A percentile compares a stretch with the other conserved stretches of the same genome.
Conservation (phyloP, 2,329 filamentous ascomycete species). For the Xylogone sp. region DNA sequence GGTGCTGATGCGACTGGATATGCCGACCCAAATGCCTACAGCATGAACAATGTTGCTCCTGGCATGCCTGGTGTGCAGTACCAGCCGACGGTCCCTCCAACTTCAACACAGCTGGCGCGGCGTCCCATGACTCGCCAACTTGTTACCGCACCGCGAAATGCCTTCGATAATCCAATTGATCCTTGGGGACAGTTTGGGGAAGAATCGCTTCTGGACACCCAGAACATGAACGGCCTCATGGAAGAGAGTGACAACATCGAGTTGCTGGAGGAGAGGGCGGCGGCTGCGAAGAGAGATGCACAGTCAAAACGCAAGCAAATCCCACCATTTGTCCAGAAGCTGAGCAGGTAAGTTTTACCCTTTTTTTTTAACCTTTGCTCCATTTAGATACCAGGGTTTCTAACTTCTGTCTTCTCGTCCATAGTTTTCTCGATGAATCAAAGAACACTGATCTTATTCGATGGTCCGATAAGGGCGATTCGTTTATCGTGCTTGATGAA, state of each 20-base stretch:
- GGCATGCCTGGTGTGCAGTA: conserved; percentile 18
- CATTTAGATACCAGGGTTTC: no score
- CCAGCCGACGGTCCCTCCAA: conserved; percentile 18
- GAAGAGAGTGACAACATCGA: conserved; percentile 70
- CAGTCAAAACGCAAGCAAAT: conserved; percentile 92
- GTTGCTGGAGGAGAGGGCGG: conserved; percentile 73
- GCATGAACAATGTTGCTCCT: conserved; percentile 15
- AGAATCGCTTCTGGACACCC: conserved; percentile 21
- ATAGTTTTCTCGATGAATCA: conserved; percentile 85
- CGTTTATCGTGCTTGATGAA: conserved; percentile 94
- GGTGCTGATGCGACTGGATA: conserved; percentile 28
- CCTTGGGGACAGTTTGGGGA: conserved; percentile 39
- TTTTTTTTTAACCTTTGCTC: no score
- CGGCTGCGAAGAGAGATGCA: conserved; percentile 80
- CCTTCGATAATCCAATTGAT: conserved; percentile 25
- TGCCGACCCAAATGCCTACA: conserved; percentile 29
- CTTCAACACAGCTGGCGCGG: conserved; percentile 27
- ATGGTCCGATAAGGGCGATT: conserved; percentile 95
- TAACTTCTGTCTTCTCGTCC: conserved; percentile 16
- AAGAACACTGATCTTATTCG: conserved; percentile 94
- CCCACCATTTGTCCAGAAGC: conserved; percentile 94
- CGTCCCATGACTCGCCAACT: conserved; percentile 27
- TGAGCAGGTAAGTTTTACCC: conserved; percentile 73
- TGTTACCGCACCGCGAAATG: conserved; percentile 20
- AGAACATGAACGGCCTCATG: conserved; percentile 32